Evolutionary conservation across 768 basidiomycete species (phyloP).

Genomic region (Coprinellus micaceus): DNA sequence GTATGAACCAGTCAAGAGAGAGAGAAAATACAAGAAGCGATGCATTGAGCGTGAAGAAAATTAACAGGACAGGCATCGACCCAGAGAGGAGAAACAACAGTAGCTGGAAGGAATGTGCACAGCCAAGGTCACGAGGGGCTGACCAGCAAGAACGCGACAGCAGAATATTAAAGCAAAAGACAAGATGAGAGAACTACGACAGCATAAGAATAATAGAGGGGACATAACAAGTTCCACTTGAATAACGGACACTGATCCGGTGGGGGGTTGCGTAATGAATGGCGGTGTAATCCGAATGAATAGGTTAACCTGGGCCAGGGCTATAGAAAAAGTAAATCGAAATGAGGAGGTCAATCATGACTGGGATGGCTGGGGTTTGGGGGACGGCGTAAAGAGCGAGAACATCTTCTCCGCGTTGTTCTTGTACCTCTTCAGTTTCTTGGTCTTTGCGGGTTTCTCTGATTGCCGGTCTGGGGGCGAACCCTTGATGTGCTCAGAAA

Average conservation of each 20-base stretch:
- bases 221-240: neutral
- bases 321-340: neutral
- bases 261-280: too few relatives aligned
- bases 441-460: constrained; percentile 58
- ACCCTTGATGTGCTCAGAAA: constrained; percentile 17
- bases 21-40: too few relatives aligned
- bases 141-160: too few relatives aligned
- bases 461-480: constrained; percentile 38
- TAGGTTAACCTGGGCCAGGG: neutral
- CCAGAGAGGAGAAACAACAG: neutral
- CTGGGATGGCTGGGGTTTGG: constrained; percentile 4
- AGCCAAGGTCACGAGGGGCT: too few relatives aligned
- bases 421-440: constrained; percentile 83
- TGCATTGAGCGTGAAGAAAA: neutral
- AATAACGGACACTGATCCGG: neutral
- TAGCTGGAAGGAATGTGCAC: neutral
- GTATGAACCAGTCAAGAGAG: too few relatives aligned
- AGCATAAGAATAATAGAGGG: neutral
- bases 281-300: neutral
- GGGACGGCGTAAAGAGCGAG: constrained; percentile 65
- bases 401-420: constrained; percentile 84
- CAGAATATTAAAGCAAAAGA: neutral
- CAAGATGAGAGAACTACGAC: neutral
- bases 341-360: neutral
- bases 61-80: neutral